These are phyloP conservation scores for Pisolithus marmoratus DNA, from an alignment of 768 basidiomycete species.

Conservation along the genomic window DNA sequence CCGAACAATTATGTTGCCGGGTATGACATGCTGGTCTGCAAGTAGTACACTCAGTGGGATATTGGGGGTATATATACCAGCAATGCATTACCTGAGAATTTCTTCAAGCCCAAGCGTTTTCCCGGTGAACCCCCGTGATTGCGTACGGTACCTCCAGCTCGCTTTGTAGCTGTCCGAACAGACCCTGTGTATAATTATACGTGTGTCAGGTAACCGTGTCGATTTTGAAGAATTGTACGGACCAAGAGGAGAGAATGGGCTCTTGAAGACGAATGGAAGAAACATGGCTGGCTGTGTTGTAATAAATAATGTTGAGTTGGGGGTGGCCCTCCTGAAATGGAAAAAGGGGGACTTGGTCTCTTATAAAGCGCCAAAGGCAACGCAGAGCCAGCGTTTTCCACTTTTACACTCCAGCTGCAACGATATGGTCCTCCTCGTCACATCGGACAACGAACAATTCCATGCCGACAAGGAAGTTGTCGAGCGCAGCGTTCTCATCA, in stretches of 20 bases:
- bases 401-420: neutral
- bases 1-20: constrained; percentile 94
- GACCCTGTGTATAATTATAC: constrained; percentile 41
- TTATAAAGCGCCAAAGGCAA: neutral
- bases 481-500: constrained; percentile 93
- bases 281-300: constrained; percentile 36
- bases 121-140: constrained; percentile 93
- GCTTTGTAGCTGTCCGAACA: constrained; percentile 91
- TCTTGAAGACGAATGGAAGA: constrained; percentile 34
- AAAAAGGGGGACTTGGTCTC: too few relatives aligned
- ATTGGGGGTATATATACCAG: neutral
- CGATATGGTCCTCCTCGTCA: constrained; percentile 80
- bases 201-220: neutral
- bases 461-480: constrained; percentile 90
- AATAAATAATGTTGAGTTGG: too few relatives aligned
- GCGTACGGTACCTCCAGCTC: constrained; percentile 89
- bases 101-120: constrained; percentile 91
- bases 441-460: constrained; percentile 95
- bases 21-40: constrained; percentile 83
- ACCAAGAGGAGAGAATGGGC: constrained; percentile 49
- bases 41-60: constrained; percentile 4
- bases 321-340: neutral
- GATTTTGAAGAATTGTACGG: neutral
- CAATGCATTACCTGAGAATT: constrained; percentile 73
- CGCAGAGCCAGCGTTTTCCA: neutral